phyloP scores from a whole-genome alignment of 306 rosid genomes.

The Prunus armeniaca region DNA sequence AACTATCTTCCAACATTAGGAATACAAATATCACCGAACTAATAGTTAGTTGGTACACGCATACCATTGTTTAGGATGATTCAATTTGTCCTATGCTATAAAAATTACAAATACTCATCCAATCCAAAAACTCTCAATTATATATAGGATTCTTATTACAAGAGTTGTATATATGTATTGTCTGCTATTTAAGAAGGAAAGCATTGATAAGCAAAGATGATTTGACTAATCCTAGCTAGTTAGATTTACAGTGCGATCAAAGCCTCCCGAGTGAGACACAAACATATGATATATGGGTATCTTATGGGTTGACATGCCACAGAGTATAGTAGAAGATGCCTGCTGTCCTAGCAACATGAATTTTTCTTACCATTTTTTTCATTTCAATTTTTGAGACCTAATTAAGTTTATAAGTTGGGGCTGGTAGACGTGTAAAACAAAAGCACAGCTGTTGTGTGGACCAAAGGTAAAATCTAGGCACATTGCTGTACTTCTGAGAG shows the following conservation, averaged over 20 bases:
- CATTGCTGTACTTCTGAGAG: background rate
- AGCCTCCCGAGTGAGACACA: background rate
- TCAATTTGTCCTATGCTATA: too few species aligned
- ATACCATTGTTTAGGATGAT: too few species aligned
- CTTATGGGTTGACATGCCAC: background rate
- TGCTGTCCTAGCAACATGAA: background rate
- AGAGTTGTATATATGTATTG: too few species aligned
- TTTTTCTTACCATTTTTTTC: background rate
- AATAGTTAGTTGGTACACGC: too few species aligned
- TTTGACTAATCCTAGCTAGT: background rate
- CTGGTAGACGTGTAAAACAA: background rate
- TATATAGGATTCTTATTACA: too few species aligned
- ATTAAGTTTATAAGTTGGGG: background rate
- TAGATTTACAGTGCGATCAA: background rate
- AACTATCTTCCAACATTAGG: background rate
- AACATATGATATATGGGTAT: background rate
- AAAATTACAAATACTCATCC: too few species aligned
- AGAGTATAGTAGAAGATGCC: background rate
- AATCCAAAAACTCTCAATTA: too few species aligned
- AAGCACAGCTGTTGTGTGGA: slow-evolving; percentile 15
- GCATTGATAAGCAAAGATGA: background rate
- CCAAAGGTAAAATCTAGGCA: background rate
- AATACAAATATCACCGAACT: too few species aligned
- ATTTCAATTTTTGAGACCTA: background rate
- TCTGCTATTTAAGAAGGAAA: too few species aligned